These are phyloP conservation scores for Phialocephala sp. DNA, from an alignment of 2,329 filamentous ascomycete genomes.

Conservation along the genomic window DNA sequence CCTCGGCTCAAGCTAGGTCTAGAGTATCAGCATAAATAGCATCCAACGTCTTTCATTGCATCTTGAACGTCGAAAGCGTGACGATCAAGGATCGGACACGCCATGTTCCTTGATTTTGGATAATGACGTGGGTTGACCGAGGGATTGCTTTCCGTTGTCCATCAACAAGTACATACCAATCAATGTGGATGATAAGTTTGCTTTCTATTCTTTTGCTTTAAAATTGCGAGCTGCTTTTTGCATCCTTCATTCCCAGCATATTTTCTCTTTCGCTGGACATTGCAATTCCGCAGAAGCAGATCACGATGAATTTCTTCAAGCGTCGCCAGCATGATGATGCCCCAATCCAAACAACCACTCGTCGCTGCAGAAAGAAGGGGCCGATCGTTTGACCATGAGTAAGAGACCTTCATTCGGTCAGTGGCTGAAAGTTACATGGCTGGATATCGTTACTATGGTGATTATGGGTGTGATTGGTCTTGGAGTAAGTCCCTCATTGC, in stretches of 20 bases:
- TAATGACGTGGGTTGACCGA: not conserved
- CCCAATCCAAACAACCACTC: conserved; percentile 26
- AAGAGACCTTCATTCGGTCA: conserved; percentile 66
- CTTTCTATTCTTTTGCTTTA: not conserved
- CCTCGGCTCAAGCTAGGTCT: not conserved
- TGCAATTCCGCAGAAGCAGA: not conserved
- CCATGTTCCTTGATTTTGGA: conserved; percentile 8
- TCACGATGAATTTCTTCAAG: conserved; percentile 35
- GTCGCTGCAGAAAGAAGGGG: conserved; percentile 27
- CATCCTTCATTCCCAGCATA: not conserved
- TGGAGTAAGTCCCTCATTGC: conserved; percentile 55
- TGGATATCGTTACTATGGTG: conserved; percentile 72
- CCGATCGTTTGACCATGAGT: conserved; percentile 48
- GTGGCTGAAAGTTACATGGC: conserved; percentile 70
- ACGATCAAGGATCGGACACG: not conserved
- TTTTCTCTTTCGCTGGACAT: not conserved
- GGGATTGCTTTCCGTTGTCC: not conserved
- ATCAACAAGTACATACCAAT: not conserved
- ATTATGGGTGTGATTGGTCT: conserved; percentile 69
- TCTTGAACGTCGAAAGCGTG: not conserved
- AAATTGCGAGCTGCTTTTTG: not conserved
- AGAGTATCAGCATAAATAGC: not conserved
- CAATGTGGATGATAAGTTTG: not conserved
- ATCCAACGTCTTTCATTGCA: not conserved
- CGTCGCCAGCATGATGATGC: conserved; percentile 25